Base-by-base conservation (phyloP, 192 early-diverging fungal species). In the Spinellus fusiger region DNA sequence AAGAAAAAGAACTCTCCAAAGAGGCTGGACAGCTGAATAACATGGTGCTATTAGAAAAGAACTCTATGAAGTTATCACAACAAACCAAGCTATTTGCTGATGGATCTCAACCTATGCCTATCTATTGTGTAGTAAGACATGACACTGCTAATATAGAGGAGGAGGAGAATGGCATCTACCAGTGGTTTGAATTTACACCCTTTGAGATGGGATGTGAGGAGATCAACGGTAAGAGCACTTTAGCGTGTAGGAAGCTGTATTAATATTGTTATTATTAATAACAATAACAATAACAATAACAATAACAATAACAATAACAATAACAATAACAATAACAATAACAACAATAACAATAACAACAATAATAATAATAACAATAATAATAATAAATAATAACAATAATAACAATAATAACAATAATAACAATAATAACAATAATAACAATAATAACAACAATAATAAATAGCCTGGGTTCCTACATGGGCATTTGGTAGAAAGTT, bases 111-210 rank as follows among this genome's bases (percentile, higher is more conserved):
- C 84, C 89, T 12, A 76, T 93, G 75, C 91, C 91, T 3, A 88
- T 93, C 34, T 90, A 93, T 60, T 86, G 85, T 1, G 82, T 80
- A 5, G 82, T 89, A 2, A 75, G 86, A 20, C 89, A 93, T 65
- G 81, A 81, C 33, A 60, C 83, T 4, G 48, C 54, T 5, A 4
- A 44, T 16, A 28, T 12, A 7, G 27, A 20, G 6, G 55, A 56
- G 32, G 47, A 71, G 46, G 33, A 55, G 0, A 51, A 59, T 34
- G 54, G 64, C 56, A 70, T 70, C 63, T 86, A 78, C 59, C 87
- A 89, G 49, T 93, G 91, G 91, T 91, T 91, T 66, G 91, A 93
- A 56, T 77, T 92, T 49, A 87, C 79, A 5, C 90, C 91, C 0
- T 90, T 81, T 57, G 88, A 93, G 54, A 69, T 91, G 48, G 91